Conservation (phyloP, 495 filamentous ascomycete genomes). For the Choiromyces venosus region DNA sequence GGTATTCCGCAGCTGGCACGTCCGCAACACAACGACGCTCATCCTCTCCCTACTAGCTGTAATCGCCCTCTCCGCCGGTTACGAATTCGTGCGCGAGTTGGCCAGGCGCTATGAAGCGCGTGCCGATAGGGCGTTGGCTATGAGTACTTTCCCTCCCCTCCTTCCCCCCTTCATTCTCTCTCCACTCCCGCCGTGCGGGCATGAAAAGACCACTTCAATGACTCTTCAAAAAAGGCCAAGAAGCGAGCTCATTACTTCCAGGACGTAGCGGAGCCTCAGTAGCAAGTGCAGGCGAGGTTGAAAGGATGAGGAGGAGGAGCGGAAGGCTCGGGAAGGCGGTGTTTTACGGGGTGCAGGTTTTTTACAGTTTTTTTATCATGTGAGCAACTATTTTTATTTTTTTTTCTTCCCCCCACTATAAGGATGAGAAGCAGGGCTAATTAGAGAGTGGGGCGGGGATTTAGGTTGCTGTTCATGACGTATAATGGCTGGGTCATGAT, state of each 20-base stretch:
- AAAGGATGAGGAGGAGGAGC: conserved; percentile 47
- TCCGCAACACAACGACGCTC: conserved; percentile 64
- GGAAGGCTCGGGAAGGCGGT: conserved; percentile 71
- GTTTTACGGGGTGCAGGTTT: conserved; percentile 89
- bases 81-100: conserved; percentile 75
- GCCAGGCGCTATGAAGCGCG: conserved; percentile 70
- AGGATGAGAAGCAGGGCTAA: background rate
- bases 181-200: too few relatives aligned
- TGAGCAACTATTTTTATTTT: conserved; percentile 50
- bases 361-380: conserved; percentile 99
- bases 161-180: conserved; percentile 6
- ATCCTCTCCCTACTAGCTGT: conserved; percentile 75
- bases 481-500: conserved; percentile 98
- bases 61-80: conserved; percentile 75
- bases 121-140: conserved; percentile 48
- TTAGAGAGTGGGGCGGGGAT: conserved; percentile 11
- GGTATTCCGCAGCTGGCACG: conserved; percentile 85
- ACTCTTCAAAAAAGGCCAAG: conserved; percentile 37
- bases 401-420: conserved; percentile 4
- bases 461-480: conserved; percentile 97
- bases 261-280: conserved; percentile 53
- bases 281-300: background rate
- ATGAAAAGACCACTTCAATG: conserved; percentile 22
- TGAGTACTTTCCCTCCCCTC: conserved; percentile 55
- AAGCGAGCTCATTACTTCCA: conserved; percentile 67